Evolutionary conservation across 2,329 filamentous ascomycete genomes (phyloP).

Genomic region (Colletotrichum truncatum): DNA sequence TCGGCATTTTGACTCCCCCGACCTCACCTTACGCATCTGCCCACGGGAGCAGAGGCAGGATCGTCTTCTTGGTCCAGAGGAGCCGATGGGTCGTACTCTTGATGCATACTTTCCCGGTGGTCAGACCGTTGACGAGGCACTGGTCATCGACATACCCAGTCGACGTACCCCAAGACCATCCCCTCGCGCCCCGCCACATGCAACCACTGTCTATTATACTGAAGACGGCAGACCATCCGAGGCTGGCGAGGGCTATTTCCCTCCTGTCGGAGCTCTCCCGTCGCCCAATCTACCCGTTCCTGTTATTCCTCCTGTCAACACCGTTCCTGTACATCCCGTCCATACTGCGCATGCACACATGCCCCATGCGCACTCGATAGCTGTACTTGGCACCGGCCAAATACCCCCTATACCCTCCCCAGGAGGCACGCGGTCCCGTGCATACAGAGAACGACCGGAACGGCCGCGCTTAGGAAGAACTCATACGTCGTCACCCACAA

Average conservation of each 20-base stretch:
- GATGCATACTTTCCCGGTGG: slow-evolving; percentile 88
- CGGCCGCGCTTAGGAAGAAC: slow-evolving; percentile 73
- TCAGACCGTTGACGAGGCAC: slow-evolving; percentile 87
- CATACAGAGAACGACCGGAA: slow-evolving; percentile 64
- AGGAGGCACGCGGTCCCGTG: slow-evolving; percentile 68
- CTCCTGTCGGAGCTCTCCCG: slow-evolving; percentile 63
- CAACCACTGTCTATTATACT: slow-evolving; percentile 60
- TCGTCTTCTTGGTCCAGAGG: slow-evolving; percentile 83
- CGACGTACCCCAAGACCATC: slow-evolving; percentile 83
- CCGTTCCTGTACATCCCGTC: slow-evolving; percentile 34
- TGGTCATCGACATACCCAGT: slow-evolving; percentile 86
- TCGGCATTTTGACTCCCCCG: slow-evolving; percentile 87
- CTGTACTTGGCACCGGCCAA: slow-evolving; percentile 83
- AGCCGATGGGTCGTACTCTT: slow-evolving; percentile 79
- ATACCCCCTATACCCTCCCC: slow-evolving; percentile 85
- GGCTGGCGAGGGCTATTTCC: slow-evolving; percentile 83
- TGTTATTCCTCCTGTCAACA: slow-evolving; percentile 46
- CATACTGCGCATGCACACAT: slow-evolving; percentile 31
- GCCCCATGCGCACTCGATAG: slow-evolving; percentile 69
- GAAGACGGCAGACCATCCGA: slow-evolving; percentile 75
- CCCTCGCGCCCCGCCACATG: slow-evolving; percentile 64
- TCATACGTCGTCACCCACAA: slow-evolving; percentile 84
- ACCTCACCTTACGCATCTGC: slow-evolving; percentile 81
- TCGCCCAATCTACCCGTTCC: slow-evolving; percentile 51
- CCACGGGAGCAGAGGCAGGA: slow-evolving; percentile 75